Percentiles rank a stretch among this genome's conserved stretches.
phyloP scores from a whole-genome alignment of 768 basidiomycete genomes.

The Cystofilobasidium capitatum region DNA sequence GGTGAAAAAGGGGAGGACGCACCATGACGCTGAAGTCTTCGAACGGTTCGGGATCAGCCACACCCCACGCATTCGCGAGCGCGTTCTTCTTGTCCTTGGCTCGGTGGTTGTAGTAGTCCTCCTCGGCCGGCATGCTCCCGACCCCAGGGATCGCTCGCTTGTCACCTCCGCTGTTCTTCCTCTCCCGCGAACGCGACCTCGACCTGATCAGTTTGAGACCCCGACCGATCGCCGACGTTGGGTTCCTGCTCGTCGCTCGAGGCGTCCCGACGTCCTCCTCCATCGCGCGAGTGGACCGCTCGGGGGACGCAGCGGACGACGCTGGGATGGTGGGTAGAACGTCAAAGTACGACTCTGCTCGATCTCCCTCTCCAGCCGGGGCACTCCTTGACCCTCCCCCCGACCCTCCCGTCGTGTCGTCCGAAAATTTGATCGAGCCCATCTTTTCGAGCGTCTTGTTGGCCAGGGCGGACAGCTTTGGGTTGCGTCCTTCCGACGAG shows the following conservation, averaged over 20 bases:
- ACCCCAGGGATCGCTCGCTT: not conserved
- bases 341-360: slow-evolving; percentile 1
- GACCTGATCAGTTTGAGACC: slow-evolving; percentile 19
- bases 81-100: slow-evolving; percentile 78
- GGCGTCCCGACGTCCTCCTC: not conserved
- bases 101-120: slow-evolving; percentile 26
- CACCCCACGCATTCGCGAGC: slow-evolving; percentile 86
- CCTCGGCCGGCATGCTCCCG: slow-evolving; percentile 18
- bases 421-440: slow-evolving; percentile 14
- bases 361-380: not conserved
- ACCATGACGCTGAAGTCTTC: slow-evolving; percentile 60
- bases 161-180: not conserved
- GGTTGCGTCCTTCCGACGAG: not conserved
- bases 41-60: slow-evolving; percentile 81
- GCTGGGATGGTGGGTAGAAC: not conserved
- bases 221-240: not conserved
- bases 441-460: slow-evolving; percentile 15
- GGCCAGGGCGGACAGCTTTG: slow-evolving; percentile 14
- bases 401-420: not conserved
- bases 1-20: not conserved
- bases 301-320: not conserved
- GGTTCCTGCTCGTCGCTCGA: not conserved
- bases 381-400: not conserved
- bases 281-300: not conserved
- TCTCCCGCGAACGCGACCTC: slow-evolving; percentile 9